These are phyloP conservation scores for Boletus sensibilis DNA, from an alignment of 768 basidiomycete species.

Conservation along the genomic window DNA sequence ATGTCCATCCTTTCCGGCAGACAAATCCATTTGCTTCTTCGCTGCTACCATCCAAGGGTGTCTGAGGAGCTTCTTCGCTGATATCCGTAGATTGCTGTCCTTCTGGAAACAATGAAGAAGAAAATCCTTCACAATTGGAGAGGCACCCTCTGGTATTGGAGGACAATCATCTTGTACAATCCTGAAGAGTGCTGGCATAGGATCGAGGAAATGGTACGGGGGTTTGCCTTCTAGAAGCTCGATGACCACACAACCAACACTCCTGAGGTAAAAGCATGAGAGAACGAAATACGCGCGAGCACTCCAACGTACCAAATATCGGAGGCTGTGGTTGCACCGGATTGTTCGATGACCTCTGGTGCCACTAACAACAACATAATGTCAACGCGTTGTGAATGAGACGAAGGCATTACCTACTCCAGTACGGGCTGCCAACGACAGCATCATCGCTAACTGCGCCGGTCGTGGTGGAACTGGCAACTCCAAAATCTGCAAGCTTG, in stretches of 20 bases:
- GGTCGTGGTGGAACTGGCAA: conserved; percentile 76
- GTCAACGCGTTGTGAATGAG: conserved; percentile 5
- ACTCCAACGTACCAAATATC: conserved; percentile 79
- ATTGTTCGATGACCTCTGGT: conserved; percentile 98
- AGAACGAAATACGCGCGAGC: neutral
- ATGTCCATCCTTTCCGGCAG: conserved; percentile 29
- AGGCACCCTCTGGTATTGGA: conserved; percentile 93
- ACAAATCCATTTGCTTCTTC: conserved; percentile 62
- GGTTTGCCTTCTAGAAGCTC: conserved; percentile 88
- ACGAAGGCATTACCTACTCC: conserved; percentile 63
- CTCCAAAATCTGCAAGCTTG: conserved; percentile 99
- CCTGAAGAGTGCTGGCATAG: conserved; percentile 97
- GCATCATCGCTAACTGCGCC: conserved; percentile 81
- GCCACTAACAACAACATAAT: conserved; percentile 62
- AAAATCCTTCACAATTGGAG: conserved; percentile 95
- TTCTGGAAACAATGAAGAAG: conserved; percentile 98
- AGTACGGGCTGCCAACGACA: conserved; percentile 97
- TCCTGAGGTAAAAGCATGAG: conserved; percentile 40
- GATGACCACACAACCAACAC: conserved; percentile 96
- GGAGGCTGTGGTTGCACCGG: conserved; percentile 93
- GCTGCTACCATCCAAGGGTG: conserved; percentile 97
- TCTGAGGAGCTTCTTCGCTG: conserved; percentile 85
- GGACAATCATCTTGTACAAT: conserved; percentile 99
- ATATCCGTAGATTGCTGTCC: conserved; percentile 90
- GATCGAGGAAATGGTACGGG: conserved; percentile 92